Evolutionary conservation across 2,329 filamentous ascomycete genomes (phyloP), one percentile per base, ranked within the genome.

Genomic region (Colletotrichum costaricense): DNA sequence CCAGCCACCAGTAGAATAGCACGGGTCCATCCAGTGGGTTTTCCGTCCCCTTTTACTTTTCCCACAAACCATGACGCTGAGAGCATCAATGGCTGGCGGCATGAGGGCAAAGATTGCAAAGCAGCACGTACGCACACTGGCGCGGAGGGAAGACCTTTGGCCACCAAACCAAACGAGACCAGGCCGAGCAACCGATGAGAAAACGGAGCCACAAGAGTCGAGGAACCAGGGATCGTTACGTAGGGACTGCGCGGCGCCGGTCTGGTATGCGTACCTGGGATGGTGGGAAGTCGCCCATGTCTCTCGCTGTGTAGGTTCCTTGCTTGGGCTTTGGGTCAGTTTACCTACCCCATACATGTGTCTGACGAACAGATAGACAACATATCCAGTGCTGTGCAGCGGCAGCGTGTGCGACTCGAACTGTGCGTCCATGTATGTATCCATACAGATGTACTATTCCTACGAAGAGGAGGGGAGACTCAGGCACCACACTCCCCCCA

Each of bases 401-500:
- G 56, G 28, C 56, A 67, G 56, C 56, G 56, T 67, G 22, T 55
- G 56, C 46, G 42, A 49, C 28, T 46, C 11, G 14, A 24, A 59
- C 55, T 56, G 54, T 26, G 54, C 12, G 54, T 26, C 42, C 16
- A 42, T 42, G 38, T 49, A 22, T 49, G 42, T 49, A 22, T 49
- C 42, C 42, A 19, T 49, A 49, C 19, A 19, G 38, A 42, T 42
- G 24, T 42, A 24, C 42, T 22, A 63, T 42, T 19, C 16, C 16
- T 19, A 38, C 16, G 38, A 26, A 16, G n/a, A 54, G 26, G 26
- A 30, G 16, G 28, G 22, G 26, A 35, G 22, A n/a, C 57, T 38
- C 65, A 49, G 42, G 22, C 54, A 16, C 67, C 67, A 49, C 67
- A 63, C 67, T 57, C 69, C 57, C 42, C 64, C 63, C 57, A 49